Conservation (phyloP, 1,139 yeast genomes). For the Pneumocystis carinii region DNA sequence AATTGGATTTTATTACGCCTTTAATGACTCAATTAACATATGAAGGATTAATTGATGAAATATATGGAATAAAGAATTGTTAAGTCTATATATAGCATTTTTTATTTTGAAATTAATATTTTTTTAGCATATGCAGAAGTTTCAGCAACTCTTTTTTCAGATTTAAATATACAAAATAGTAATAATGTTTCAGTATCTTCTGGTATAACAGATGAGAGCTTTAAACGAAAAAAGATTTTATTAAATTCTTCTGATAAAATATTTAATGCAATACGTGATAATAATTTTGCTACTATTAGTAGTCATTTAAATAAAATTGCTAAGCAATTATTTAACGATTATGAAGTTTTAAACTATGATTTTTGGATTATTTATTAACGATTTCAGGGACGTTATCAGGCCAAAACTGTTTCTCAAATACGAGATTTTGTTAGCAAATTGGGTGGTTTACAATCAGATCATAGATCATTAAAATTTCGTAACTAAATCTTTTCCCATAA, state of each 20-base stretch:
- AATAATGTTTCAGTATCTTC: conserved; percentile 7
- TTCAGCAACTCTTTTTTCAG: neutral
- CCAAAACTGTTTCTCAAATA: conserved; percentile 49
- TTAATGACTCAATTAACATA: conserved; percentile 66
- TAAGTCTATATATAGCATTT: conserved; percentile 29
- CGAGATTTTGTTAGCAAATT: conserved; percentile 57
- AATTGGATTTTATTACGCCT: conserved; percentile 57
- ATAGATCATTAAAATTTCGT: conserved; percentile 51
- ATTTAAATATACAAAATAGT: neutral
- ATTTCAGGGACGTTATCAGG: conserved; percentile 32
- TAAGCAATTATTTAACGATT: conserved; percentile 51
- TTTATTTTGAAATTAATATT: conserved; percentile 8
- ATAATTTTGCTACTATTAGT: conserved; percentile 74
- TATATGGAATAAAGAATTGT: conserved; percentile 37
- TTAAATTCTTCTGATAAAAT: conserved; percentile 28
- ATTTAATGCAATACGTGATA: conserved; percentile 40
- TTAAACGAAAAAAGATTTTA: conserved; percentile 22
- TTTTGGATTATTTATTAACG: neutral
- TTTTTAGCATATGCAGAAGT: conserved; percentile 15
- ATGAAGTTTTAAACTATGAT: conserved; percentile 29
- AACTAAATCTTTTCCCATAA: neutral
- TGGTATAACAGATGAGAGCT: conserved; percentile 3
- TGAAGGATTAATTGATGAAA: conserved; percentile 67
- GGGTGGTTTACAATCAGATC: conserved; percentile 51
- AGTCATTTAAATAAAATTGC: conserved; percentile 57